Base-by-base conservation (phyloP, 768 basidiomycete species). In the Pholiota microspora region DNA sequence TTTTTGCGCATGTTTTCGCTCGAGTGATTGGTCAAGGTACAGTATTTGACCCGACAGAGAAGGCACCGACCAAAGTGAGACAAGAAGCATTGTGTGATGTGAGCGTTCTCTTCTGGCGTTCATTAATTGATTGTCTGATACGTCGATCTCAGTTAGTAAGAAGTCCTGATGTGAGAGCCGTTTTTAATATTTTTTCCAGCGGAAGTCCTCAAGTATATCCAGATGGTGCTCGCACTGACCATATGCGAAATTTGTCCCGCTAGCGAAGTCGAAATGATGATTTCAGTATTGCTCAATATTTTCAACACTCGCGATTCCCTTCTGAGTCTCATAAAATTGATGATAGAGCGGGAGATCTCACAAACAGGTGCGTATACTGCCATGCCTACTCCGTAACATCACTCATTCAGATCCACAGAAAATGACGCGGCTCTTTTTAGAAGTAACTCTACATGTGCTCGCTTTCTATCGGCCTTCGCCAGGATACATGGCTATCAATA, bases 401-500 rank as follows among this genome's bases (percentile, higher is more conserved):
- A 13, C 16, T 44, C 53, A 38, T 36, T 40, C 29, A 31, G n/a
- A 31, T 12, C 6, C 45, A n/a, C 67, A 93, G 94, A 84, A 35
- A 86, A 78, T 60, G 92, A 95, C 58, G 77, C 85, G 0, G 79
- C 82, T n/a, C 72, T 98, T 7, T 97, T 98, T 74, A 80, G 95
- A 47, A 79, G 89, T 56, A 97, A 96, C 67, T 88, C 89, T 2
- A 90, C 89, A 1, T 92, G 87, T 62, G 90, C 89, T n/a, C 76
- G 89, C 38, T 86, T 98, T 54, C 72, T 97, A 42, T 92, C 92
- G 5, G 83, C 86, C 1, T 95, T 95, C 62, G 92, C 91, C 3
- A 85, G 80, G 64, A 83, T 89, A n/a, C 92, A 94, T 57, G 95
- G 94, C 3, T 97, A 96, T 68, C 85, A 86, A 54, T 97, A 96